Evolutionary conservation across 805 yeast genomes (phyloP), one percentile per base, ranked within the genome.

Genomic region (Pichia ethanolica): DNA sequence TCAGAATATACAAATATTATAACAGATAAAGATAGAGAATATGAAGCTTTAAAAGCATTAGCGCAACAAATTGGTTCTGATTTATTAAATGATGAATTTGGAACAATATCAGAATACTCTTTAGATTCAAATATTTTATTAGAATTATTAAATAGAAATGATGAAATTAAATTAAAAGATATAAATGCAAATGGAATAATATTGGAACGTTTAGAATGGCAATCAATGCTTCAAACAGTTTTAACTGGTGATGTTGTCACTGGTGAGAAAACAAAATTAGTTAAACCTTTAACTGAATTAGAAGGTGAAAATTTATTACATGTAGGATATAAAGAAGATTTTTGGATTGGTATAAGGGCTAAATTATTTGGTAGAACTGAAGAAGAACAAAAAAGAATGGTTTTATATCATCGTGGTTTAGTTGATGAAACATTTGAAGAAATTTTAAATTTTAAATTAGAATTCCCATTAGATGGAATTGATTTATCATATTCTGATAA

Each of bases 201-300:
- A 7, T 59, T 81, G 10, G 97, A 89, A 61, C 74, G 98, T 44
- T 71, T 90, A 11, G 96, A 89, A 67, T 93, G 99, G 99, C 98
- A 93, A 66, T 79, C 91, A 0, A 89, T 93, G 96, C 73, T 93
- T 44, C 77, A 86, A 10, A 77, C 89, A 3, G 98, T 93, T 4
- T 75, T 93, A 35, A 91, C 95, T 3, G 98, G 99, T 57, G 98
- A 93, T 65, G 96, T 93, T 47, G 89, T 93, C 25, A 78, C 84
- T 35, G 83, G 91, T 11, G 99, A 93, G 61, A 93, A 91, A 67
- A 83, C 87, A 5, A 83, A 83, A 65, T 73, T 86, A 48, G 81
- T 78, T 13, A 77, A 75, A 46, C 81, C 76, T 36, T 63, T 66
- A 28, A 58, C 53, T 36, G 71, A 73, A 50, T 63, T 59, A 51